These are phyloP conservation scores for Fusarium robinianum DNA, from an alignment of 2,329 filamentous ascomycete species.

Conservation along the genomic window DNA sequence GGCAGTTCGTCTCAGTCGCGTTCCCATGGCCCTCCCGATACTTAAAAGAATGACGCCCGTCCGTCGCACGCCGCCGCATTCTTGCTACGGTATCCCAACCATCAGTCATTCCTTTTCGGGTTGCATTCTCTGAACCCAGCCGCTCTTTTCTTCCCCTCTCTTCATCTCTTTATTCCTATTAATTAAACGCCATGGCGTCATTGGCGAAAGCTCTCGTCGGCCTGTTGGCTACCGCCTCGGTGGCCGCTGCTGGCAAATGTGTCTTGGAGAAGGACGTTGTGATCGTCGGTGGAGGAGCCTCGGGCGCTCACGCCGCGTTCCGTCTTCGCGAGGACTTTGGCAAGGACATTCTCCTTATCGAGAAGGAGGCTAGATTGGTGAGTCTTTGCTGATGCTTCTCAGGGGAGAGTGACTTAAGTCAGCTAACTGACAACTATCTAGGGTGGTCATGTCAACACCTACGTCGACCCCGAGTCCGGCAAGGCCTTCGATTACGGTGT, in stretches of 20 bases:
- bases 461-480: slow-evolving; percentile 47
- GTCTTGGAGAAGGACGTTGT: slow-evolving; percentile 39
- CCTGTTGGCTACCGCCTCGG: slow-evolving; percentile 10
- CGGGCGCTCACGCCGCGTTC: slow-evolving; percentile 45
- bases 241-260: slow-evolving; percentile 1
- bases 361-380: slow-evolving; percentile 42
- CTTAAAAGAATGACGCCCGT: too few relatives aligned
- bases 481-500: slow-evolving; percentile 44
- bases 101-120: too few relatives aligned
- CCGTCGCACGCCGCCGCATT: too few relatives aligned
- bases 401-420: not conserved
- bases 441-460: slow-evolving; percentile 56
- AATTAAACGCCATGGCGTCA: not conserved
- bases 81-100: too few relatives aligned
- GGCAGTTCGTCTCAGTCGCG: too few relatives aligned
- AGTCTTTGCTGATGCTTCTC: not conserved
- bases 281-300: slow-evolving; percentile 44
- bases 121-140: too few relatives aligned
- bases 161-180: not conserved
- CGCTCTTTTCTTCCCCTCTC: too few relatives aligned
- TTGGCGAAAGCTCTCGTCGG: slow-evolving; percentile 6
- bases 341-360: slow-evolving; percentile 43
- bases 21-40: too few relatives aligned
- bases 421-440: slow-evolving; percentile 27
- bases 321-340: slow-evolving; percentile 43